These are phyloP conservation scores for Trichopus zeylanicus DNA, from an alignment of 116 monocot species.

Conservation along the genomic window DNA sequence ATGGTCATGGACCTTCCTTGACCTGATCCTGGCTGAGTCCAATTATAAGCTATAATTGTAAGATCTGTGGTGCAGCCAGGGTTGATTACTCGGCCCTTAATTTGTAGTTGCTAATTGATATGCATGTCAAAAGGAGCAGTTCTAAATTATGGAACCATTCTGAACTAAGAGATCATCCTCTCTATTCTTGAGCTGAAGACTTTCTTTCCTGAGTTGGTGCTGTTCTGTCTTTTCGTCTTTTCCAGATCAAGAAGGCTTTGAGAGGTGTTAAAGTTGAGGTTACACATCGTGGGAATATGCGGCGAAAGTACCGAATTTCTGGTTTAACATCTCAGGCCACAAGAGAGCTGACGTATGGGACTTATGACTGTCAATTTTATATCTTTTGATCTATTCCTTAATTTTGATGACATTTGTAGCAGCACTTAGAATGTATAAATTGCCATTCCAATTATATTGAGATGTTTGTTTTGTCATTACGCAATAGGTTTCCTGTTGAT, in stretches of 20 bases:
- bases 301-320: slow-evolving; percentile 84
- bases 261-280: slow-evolving; percentile 93
- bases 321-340: slow-evolving; percentile 79
- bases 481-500: slow-evolving; percentile 54
- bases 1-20: no score
- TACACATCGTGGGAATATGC: slow-evolving; percentile 83
- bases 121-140: no score
- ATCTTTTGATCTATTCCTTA: not conserved
- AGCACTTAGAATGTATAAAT: no score
- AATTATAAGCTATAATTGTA: no score
- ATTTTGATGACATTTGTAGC: not conserved
- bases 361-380: not conserved
- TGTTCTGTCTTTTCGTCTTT: not conserved
- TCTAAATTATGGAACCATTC: no score
- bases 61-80: no score
- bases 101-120: no score
- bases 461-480: not conserved
- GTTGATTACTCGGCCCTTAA: no score
- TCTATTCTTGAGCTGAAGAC: not conserved
- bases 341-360: slow-evolving; percentile 63
- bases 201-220: not conserved
- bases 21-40: no score
- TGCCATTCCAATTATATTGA: not conserved
- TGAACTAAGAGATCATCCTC: no score
- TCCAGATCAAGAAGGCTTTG: slow-evolving; percentile 81